Evolutionary conservation across 2,329 filamentous ascomycete species (phyloP).

Genomic region (Cordyceps javanica): DNA sequence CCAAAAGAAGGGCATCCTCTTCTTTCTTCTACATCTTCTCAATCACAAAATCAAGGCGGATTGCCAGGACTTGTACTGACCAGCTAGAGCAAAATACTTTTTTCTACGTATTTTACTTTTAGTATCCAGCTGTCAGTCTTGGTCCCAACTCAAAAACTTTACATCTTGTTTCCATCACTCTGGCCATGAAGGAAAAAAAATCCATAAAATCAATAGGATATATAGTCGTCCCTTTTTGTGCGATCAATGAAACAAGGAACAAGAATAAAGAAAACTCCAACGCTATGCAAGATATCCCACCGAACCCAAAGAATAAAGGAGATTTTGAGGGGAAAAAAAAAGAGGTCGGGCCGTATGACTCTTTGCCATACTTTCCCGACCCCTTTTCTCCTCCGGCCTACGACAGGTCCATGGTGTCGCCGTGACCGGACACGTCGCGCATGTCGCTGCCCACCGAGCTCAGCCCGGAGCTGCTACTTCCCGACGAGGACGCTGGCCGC

Average conservation of each 20-base stretch:
- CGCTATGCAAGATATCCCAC: slow-evolving; percentile 34
- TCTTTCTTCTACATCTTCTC: too few species aligned
- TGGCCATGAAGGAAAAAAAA: background rate
- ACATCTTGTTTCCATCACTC: background rate
- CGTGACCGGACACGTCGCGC: background rate
- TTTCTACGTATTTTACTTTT: background rate
- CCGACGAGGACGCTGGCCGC: slow-evolving; percentile 31
- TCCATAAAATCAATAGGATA: background rate
- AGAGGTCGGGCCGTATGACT: too few species aligned
- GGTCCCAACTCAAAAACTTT: background rate
- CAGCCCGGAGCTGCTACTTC: slow-evolving; percentile 40
- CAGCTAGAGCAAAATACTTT: background rate
- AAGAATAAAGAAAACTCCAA: slow-evolving; percentile 32
- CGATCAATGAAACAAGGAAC: background rate
- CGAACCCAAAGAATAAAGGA: background rate
- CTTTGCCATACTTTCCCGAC: too few species aligned
- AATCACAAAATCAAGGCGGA: too few species aligned
- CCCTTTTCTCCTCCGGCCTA: background rate
- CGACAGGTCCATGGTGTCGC: slow-evolving; percentile 7
- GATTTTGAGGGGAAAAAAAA: background rate
- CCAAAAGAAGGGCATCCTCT: too few species aligned
- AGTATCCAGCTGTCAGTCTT: background rate
- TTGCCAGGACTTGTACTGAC: too few species aligned
- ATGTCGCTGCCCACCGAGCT: slow-evolving; percentile 42
- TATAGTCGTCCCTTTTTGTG: background rate